A percentile compares a stretch with the other conserved stretches of the same genome.
phyloP scores from a whole-genome alignment of 148 eudicot genomes.

The Heliamphora exappendiculata region DNA sequence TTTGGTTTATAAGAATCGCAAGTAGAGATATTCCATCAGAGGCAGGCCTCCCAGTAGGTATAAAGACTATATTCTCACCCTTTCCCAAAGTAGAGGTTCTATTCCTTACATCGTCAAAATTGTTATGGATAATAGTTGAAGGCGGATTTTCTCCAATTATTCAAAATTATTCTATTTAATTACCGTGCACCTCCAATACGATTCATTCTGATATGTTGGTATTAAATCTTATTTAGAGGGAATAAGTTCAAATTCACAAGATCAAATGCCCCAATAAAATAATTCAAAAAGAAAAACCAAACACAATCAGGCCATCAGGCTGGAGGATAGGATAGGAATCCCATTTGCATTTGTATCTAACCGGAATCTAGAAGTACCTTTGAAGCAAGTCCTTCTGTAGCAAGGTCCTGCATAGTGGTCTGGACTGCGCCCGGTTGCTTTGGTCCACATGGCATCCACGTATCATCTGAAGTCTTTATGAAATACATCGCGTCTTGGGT shows the following conservation, averaged over 20 bases:
- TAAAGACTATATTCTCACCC: too few species aligned
- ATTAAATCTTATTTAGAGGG: neutral
- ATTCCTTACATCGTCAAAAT: too few species aligned
- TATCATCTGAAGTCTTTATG: slow-evolving; percentile 39
- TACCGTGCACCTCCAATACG: neutral
- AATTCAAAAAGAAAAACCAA: neutral
- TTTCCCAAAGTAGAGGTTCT: too few species aligned
- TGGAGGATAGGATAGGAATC: neutral
- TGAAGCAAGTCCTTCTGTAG: slow-evolving; percentile 72
- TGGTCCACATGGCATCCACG: slow-evolving; percentile 84
- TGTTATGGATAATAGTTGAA: too few species aligned
- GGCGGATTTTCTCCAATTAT: too few species aligned
- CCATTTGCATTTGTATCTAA: neutral
- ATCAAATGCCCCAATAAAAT: neutral
- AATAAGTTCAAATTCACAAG: neutral
- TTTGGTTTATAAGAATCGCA: too few species aligned
- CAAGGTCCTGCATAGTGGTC: slow-evolving; percentile 91
- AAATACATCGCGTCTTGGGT: slow-evolving; percentile 98
- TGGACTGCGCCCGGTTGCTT: slow-evolving; percentile 75
- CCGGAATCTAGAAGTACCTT: slow-evolving; percentile 37
- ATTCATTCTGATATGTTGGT: neutral
- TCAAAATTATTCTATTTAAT: too few species aligned
- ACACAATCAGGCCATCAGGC: neutral
- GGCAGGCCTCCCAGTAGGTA: too few species aligned
- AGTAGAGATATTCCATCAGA: too few species aligned